A percentile compares a stretch with the other conserved stretches of the same genome.
These are phyloP conservation scores for Metschnikowia continentalis DNA, from an alignment of 805 yeast species.

Conservation along the genomic window DNA sequence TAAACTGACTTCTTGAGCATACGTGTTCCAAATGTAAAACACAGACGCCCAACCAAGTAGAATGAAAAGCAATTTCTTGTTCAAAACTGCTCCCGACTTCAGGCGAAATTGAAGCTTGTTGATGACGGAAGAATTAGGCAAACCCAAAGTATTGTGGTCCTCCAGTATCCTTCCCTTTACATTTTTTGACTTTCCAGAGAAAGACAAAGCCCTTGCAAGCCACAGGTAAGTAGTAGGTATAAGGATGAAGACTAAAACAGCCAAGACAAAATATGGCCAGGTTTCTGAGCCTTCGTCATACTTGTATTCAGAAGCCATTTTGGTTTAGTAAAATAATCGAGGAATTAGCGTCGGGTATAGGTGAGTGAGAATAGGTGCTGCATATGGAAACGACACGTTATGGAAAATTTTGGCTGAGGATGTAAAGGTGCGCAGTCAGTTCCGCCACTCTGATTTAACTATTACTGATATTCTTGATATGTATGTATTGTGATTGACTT, in stretches of 20 bases:
- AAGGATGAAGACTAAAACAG: constrained; percentile 62
- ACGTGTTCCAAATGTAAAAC: constrained; percentile 33
- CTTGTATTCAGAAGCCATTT: constrained; percentile 52
- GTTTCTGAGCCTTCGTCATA: constrained; percentile 89
- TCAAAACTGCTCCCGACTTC: constrained; percentile 33
- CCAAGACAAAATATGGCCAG: constrained; percentile 87
- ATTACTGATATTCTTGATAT: not conserved
- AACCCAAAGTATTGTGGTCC: constrained; percentile 29
- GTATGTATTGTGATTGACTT: not conserved
- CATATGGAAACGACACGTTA: constrained; percentile 5
- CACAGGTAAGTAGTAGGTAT: constrained; percentile 56
- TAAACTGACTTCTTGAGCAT: constrained; percentile 44
- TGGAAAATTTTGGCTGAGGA: constrained; percentile 3
- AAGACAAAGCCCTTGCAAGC: constrained; percentile 18
- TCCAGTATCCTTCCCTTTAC: constrained; percentile 30
- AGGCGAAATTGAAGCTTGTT: constrained; percentile 25
- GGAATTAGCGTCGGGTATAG: not conserved
- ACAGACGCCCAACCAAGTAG: constrained; percentile 61
- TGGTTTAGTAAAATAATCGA: not conserved
- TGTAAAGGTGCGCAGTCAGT: not conserved
- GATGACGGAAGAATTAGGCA: constrained; percentile 23
- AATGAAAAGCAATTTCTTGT: constrained; percentile 30
- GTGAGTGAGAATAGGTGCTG: constrained; percentile 2
- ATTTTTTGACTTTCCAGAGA: constrained; percentile 15
- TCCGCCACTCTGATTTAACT: not conserved